Percentiles rank a stretch among this genome's conserved stretches.
Evolutionary conservation across 257 asterid genomes (phyloP).

Genomic region (Solanum infundibuliforme): DNA sequence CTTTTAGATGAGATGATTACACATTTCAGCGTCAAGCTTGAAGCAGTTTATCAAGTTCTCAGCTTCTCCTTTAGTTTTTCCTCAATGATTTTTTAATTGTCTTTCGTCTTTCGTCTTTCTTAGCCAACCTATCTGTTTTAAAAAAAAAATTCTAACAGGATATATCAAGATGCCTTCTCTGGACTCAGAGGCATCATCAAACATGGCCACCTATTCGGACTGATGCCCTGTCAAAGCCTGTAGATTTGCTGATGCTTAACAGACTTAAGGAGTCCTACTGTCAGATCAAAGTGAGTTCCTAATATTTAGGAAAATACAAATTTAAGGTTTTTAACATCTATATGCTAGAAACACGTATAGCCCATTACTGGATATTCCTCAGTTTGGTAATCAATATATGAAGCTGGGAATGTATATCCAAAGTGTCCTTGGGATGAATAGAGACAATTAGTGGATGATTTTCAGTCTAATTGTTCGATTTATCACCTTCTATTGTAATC

Average conservation of each 20-base stretch:
- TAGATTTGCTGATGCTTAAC: constrained; percentile 77
- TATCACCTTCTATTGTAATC: not conserved
- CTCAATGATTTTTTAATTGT: not conserved
- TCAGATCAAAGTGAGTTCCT: constrained; percentile 59
- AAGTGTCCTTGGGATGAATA: not conserved
- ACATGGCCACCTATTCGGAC: constrained; percentile 98
- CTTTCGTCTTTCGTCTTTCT: not conserved
- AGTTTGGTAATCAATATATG: not conserved
- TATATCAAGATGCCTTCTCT: constrained; percentile 89
- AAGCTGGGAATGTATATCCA: not conserved
- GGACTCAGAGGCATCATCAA: constrained; percentile 99
- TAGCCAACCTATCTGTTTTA: not conserved
- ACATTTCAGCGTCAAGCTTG: not conserved
- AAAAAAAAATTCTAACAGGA: constrained; percentile 38
- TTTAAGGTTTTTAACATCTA: not conserved
- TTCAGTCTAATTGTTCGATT: not conserved
- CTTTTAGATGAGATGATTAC: not conserved
- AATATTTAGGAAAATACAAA: not conserved
- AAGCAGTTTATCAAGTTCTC: not conserved
- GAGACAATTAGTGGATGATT: not conserved
- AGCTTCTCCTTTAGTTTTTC: not conserved
- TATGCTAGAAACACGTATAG: not conserved
- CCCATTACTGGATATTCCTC: not conserved
- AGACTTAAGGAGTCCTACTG: constrained; percentile 85
- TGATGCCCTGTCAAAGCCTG: constrained; percentile 80